Conservation (phyloP, 345 rosid species). For the Pistacia atlantica region DNA sequence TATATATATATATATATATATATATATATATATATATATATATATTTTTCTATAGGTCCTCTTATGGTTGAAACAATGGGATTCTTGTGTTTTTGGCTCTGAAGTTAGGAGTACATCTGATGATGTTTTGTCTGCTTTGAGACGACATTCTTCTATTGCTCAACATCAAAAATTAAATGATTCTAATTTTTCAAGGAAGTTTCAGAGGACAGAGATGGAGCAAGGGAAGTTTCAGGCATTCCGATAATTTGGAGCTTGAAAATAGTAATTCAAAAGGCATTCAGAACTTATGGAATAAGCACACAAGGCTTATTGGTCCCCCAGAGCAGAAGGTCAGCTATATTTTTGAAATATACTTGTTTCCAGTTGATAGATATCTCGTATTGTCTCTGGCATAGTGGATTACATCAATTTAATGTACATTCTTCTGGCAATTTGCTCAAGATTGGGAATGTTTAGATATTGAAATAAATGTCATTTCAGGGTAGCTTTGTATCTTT, state of each 20-base stretch:
- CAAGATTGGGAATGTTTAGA: not conserved
- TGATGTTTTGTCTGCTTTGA: constrained; percentile 83
- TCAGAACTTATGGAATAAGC: constrained; percentile 52
- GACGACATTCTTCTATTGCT: constrained; percentile 70
- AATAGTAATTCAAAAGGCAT: constrained; percentile 38
- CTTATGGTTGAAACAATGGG: constrained; percentile 98
- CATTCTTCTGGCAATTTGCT: constrained; percentile 2
- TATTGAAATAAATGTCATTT: constrained; percentile 3
- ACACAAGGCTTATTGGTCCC: constrained; percentile 58
- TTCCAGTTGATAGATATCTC: constrained; percentile 8
- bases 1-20: not conserved
- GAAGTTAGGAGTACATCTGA: constrained; percentile 89
- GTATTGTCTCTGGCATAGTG: not conserved
- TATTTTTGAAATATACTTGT: constrained; percentile 8
- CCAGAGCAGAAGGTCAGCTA: constrained; percentile 83
- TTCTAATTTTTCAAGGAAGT: constrained; percentile 51
- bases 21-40: not conserved
- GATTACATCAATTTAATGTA: not conserved
- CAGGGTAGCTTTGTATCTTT: not conserved
- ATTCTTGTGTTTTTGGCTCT: constrained; percentile 94
- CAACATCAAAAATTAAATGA: constrained; percentile 56
- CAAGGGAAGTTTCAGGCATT: constrained; percentile 43
- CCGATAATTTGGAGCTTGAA: constrained; percentile 34
- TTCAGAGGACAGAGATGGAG: constrained; percentile 49
- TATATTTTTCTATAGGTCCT: constrained; percentile 60